Conservation (phyloP, 345 rosid genomes). For the Bruguiera gymnorhiza region DNA sequence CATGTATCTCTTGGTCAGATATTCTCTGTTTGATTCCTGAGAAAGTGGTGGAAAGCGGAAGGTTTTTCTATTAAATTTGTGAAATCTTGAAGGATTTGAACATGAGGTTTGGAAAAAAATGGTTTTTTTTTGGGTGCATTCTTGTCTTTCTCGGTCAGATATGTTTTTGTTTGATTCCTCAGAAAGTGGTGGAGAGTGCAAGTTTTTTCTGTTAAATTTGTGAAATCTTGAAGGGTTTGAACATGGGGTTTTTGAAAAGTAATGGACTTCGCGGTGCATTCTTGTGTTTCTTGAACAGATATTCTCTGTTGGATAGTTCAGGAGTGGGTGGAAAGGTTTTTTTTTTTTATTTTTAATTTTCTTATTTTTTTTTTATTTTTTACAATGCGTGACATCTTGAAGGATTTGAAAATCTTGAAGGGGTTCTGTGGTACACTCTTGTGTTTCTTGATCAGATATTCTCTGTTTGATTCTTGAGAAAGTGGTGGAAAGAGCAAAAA, state of each 20-base stretch:
- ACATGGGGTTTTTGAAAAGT: conserved; percentile 1
- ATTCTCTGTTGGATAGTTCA: background rate
- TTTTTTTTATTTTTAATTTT: too few species aligned
- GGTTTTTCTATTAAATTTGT: too few species aligned
- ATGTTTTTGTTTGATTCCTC: background rate
- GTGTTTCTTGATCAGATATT: too few species aligned
- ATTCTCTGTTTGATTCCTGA: background rate
- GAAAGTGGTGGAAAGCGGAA: background rate
- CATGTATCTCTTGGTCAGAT: background rate
- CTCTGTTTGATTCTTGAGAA: background rate
- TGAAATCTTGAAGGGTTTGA: too few species aligned
- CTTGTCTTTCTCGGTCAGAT: background rate
- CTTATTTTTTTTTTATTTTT: too few species aligned
- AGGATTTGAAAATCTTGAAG: background rate
- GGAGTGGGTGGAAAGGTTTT: background rate
- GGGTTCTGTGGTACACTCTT: too few species aligned
- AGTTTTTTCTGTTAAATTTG: too few species aligned
- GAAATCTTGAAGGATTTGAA: background rate
- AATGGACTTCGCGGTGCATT: background rate
- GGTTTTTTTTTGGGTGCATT: background rate
- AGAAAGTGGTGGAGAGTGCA: background rate
- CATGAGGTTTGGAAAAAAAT: conserved; percentile 3
- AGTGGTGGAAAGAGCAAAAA: background rate
- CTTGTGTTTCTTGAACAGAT: background rate
- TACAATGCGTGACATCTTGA: too few species aligned